A percentile compares a stretch with the other conserved stretches of the same genome.
These are phyloP conservation scores for Oxytropis ochrocephala DNA, from an alignment of 306 rosid genomes.

Conservation along the genomic window DNA sequence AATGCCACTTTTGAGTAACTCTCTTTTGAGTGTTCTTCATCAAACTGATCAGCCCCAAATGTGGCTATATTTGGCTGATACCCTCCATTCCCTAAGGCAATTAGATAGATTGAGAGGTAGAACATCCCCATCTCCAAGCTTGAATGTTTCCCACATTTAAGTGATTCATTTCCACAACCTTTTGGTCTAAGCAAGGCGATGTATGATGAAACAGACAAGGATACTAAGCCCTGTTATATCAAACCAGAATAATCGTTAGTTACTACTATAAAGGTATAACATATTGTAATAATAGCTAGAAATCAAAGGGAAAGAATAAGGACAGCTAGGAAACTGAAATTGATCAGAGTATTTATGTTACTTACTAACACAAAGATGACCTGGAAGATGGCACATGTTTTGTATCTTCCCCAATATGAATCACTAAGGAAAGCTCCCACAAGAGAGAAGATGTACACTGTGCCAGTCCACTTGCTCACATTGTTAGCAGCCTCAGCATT, in stretches of 20 bases:
- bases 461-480: slow-evolving; percentile 51
- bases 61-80: slow-evolving; percentile 58
- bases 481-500: slow-evolving; percentile 57
- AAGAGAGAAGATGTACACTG: slow-evolving; percentile 49
- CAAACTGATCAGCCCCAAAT: slow-evolving; percentile 65
- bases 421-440: slow-evolving; percentile 56
- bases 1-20: slow-evolving; percentile 42
- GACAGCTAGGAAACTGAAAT: not conserved
- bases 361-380: slow-evolving; percentile 73
- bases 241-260: slow-evolving; percentile 1
- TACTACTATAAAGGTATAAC: not conserved
- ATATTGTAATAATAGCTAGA: not conserved
- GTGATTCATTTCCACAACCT: slow-evolving; percentile 65
- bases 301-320: not conserved
- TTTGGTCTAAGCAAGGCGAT: slow-evolving; percentile 61
- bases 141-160: slow-evolving; percentile 30
- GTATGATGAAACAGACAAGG: slow-evolving; percentile 62
- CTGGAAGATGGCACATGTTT: slow-evolving; percentile 46
- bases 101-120: slow-evolving; percentile 51
- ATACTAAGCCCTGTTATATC: slow-evolving; percentile 55
- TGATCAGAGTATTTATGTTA: not conserved
- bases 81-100: slow-evolving; percentile 62
- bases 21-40: slow-evolving; percentile 41
- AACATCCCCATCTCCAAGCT: slow-evolving; percentile 34
- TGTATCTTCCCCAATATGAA: slow-evolving; percentile 57